Evolutionary conservation across 345 rosid species (phyloP).

Genomic region (Citrus sinensis): DNA sequence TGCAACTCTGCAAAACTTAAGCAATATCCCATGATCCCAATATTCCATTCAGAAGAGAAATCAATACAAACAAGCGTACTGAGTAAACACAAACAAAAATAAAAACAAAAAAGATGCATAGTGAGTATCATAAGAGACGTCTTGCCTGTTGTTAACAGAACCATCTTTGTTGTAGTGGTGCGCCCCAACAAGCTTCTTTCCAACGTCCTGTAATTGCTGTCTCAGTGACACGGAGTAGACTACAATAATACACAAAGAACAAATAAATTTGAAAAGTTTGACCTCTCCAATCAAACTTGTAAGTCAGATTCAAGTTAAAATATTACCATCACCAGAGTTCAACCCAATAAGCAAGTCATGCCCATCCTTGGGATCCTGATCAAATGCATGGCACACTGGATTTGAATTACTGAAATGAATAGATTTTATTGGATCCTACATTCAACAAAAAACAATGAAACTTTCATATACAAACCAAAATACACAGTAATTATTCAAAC

Average conservation of each 20-base stretch:
- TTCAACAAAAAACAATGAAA: constrained; percentile 22
- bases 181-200: constrained; percentile 94
- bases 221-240: constrained; percentile 96
- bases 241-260: constrained; percentile 42
- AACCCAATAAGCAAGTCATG: constrained; percentile 95
- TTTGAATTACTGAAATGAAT: constrained; percentile 91
- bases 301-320: constrained; percentile 15
- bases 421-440: constrained; percentile 96
- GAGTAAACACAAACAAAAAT: neutral
- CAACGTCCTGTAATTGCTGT: constrained; percentile 96
- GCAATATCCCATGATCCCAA: neutral
- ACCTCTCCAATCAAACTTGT: constrained; percentile 15
- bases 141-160: constrained; percentile 84
- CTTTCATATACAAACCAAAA: constrained; percentile 4
- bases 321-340: constrained; percentile 93
- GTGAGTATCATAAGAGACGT: neutral
- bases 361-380: constrained; percentile 94
- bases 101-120: neutral
- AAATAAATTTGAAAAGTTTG: constrained; percentile 22
- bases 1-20: neutral
- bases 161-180: constrained; percentile 97
- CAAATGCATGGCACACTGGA: constrained; percentile 95
- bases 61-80: constrained; percentile 1
- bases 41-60: neutral
- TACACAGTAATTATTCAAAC: constrained; percentile 10